These are phyloP conservation scores for Lachancea sp. DNA, from an alignment of 805 yeast species.

Conservation along the genomic window DNA sequence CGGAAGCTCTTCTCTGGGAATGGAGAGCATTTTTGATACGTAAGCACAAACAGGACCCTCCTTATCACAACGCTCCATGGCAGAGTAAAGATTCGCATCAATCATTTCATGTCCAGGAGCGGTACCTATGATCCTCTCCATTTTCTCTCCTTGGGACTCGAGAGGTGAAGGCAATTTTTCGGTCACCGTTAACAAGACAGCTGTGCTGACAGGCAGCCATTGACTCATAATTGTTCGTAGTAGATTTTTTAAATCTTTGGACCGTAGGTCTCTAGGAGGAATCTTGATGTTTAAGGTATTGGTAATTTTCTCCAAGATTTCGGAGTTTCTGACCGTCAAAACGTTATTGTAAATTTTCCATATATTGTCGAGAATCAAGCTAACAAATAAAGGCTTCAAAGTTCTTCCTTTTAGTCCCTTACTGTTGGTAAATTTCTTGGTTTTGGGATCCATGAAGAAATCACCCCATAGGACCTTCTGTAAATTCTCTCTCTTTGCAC, in stretches of 20 bases:
- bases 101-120: conserved; percentile 44
- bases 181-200: conserved; percentile 76
- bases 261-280: conserved; percentile 65
- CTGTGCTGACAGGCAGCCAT: conserved; percentile 90
- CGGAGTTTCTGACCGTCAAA: conserved; percentile 57
- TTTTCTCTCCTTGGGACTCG: conserved; percentile 64
- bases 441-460: conserved; percentile 79
- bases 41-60: conserved; percentile 65
- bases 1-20: conserved; percentile 79
- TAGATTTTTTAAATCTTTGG: conserved; percentile 66
- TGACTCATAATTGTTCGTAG: conserved; percentile 71
- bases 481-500: conserved; percentile 71
- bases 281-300: conserved; percentile 62
- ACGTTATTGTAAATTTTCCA: conserved; percentile 86
- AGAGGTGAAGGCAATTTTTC: conserved; percentile 81
- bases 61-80: conserved; percentile 65
- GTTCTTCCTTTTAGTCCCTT: conserved; percentile 56
- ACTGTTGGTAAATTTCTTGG: conserved; percentile 69
- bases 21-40: conserved; percentile 82
- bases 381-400: conserved; percentile 78
- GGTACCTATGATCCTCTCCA: conserved; percentile 57
- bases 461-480: conserved; percentile 96
- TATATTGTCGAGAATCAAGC: conserved; percentile 77
- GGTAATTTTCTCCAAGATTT: conserved; percentile 68
- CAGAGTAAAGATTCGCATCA: conserved; percentile 42